Percentiles rank a stretch among this genome's conserved stretches.
phyloP scores from a whole-genome alignment of 352 stramenopile genomes.

The Phytophthora sansomeana region DNA sequence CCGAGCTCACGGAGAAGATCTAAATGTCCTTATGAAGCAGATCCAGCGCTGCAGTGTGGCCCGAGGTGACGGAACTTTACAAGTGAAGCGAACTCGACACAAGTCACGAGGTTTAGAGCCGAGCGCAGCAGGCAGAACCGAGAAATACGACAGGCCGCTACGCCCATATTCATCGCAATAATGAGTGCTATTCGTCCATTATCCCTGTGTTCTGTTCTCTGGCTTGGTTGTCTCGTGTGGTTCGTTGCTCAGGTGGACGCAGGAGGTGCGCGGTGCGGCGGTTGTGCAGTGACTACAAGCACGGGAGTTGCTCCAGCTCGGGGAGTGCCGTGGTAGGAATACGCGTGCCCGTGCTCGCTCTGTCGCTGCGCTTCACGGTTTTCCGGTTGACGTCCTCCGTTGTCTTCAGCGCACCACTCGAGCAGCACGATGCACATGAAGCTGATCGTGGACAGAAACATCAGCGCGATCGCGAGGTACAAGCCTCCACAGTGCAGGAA shows the following conservation, averaged over 20 bases:
- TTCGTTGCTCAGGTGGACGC: neutral
- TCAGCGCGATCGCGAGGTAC: slow-evolving; percentile 57
- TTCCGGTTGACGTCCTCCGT: neutral
- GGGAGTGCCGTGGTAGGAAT: slow-evolving; percentile 17
- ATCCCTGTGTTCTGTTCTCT: slow-evolving; percentile 13
- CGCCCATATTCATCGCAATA: slow-evolving; percentile 34
- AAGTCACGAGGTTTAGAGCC: slow-evolving; percentile 17
- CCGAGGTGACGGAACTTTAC: neutral
- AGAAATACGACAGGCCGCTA: slow-evolving; percentile 20
- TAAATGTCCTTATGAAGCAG: slow-evolving; percentile 53
- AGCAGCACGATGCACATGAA: slow-evolving; percentile 60
- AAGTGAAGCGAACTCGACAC: neutral
- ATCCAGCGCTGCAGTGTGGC: neutral
- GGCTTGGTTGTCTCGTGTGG: neutral
- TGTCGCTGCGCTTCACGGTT: slow-evolving; percentile 7
- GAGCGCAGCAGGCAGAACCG: slow-evolving; percentile 10
- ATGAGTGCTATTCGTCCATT: slow-evolving; percentile 37
- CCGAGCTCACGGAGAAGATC: slow-evolving; percentile 98
- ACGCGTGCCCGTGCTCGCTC: slow-evolving; percentile 2
- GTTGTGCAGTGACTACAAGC: slow-evolving; percentile 26
- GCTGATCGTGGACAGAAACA: slow-evolving; percentile 59
- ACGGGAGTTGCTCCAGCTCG: slow-evolving; percentile 20
- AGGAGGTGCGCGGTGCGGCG: neutral
- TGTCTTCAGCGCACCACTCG: slow-evolving; percentile 35
- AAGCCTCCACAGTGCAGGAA: slow-evolving; percentile 63